Evolutionary conservation across 495 filamentous ascomycete species (phyloP).

Genomic region (Trichocladium uniseriatum): DNA sequence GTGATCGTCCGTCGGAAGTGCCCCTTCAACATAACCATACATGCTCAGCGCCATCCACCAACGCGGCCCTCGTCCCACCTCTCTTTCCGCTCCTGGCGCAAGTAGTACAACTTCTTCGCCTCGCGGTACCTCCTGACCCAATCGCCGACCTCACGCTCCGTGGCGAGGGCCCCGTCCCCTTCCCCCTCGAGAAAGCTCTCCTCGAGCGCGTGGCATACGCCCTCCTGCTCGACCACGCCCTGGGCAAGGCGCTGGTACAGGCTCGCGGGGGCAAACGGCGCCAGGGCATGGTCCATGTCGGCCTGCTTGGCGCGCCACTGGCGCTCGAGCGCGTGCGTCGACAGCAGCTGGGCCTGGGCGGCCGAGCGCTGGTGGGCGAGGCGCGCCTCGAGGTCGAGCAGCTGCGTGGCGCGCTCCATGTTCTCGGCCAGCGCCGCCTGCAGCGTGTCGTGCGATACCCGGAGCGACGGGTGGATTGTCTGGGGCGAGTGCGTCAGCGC

Average conservation of each 20-base stretch:
- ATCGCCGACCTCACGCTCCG: conserved; percentile 70
- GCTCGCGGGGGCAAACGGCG: conserved; percentile 73
- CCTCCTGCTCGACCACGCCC: conserved; percentile 72
- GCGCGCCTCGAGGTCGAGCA: conserved; percentile 48
- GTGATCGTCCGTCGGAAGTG: too few relatives aligned
- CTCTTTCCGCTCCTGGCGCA: conserved; percentile 71
- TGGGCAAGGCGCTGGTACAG: conserved; percentile 72
- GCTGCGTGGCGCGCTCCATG: conserved; percentile 52
- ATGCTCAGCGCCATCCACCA: conserved; percentile 73
- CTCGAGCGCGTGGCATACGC: conserved; percentile 69
- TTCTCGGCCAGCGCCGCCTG: conserved; percentile 56
- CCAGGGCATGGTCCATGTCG: conserved; percentile 77
- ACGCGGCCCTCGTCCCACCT: conserved; percentile 93
- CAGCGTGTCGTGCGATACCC: conserved; percentile 45
- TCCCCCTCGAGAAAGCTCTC: conserved; percentile 72
- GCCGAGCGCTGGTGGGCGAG: conserved; percentile 53
- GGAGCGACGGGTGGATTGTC: conserved; percentile 56
- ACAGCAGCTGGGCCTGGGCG: conserved; percentile 72
- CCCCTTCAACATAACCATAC: too few relatives aligned
- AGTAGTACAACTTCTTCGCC: conserved; percentile 62
- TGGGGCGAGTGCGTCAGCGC: conserved; percentile 55
- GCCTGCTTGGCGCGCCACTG: conserved; percentile 80
- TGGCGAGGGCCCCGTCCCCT: conserved; percentile 34
- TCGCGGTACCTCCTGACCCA: conserved; percentile 74
- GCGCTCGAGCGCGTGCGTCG: conserved; percentile 77